Conservation (phyloP, 2,329 filamentous ascomycete species). For the Diaporthe batatas region DNA sequence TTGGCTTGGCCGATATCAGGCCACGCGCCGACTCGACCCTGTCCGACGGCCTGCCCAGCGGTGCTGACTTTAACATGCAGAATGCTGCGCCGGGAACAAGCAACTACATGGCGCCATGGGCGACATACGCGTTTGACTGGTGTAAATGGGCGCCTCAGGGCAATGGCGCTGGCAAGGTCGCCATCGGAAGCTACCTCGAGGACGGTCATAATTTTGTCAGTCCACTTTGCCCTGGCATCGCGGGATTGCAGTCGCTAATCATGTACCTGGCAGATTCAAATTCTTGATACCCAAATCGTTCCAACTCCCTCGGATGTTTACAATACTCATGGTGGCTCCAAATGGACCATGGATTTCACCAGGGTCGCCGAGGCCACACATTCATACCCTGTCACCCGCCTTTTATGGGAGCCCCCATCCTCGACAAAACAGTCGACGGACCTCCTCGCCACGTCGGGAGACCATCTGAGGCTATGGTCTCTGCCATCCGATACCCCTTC, state of each 20-base stretch:
- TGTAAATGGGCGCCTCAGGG: slow-evolving; percentile 94
- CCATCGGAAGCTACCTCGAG: slow-evolving; percentile 95
- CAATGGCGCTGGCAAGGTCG: slow-evolving; percentile 89
- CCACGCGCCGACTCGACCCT: slow-evolving; percentile 86
- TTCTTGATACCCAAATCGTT: slow-evolving; percentile 86
- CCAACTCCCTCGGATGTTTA: slow-evolving; percentile 78
- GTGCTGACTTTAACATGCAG: slow-evolving; percentile 74
- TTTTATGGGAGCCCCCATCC: slow-evolving; percentile 96
- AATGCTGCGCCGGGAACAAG: slow-evolving; percentile 79
- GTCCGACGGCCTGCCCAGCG: slow-evolving; percentile 76
- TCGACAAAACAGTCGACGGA: slow-evolving; percentile 96
- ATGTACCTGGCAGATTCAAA: slow-evolving; percentile 81
- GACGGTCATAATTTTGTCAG: slow-evolving; percentile 97
- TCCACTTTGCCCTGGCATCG: slow-evolving; percentile 38
- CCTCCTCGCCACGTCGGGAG: slow-evolving; percentile 92
- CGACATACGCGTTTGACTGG: slow-evolving; percentile 98
- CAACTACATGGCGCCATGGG: slow-evolving; percentile 95
- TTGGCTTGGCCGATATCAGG: slow-evolving; percentile 92
- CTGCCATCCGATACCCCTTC: slow-evolving; percentile 77
- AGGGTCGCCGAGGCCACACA: slow-evolving; percentile 97
- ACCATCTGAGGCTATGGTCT: slow-evolving; percentile 95
- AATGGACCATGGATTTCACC: slow-evolving; percentile 87
- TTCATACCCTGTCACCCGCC: slow-evolving; percentile 95
- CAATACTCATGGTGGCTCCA: slow-evolving; percentile 73
- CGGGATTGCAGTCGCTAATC: not conserved